These are phyloP conservation scores for Colletotrichum orchidophilum DNA, from an alignment of 2,329 filamentous ascomycete species.

Conservation along the genomic window DNA sequence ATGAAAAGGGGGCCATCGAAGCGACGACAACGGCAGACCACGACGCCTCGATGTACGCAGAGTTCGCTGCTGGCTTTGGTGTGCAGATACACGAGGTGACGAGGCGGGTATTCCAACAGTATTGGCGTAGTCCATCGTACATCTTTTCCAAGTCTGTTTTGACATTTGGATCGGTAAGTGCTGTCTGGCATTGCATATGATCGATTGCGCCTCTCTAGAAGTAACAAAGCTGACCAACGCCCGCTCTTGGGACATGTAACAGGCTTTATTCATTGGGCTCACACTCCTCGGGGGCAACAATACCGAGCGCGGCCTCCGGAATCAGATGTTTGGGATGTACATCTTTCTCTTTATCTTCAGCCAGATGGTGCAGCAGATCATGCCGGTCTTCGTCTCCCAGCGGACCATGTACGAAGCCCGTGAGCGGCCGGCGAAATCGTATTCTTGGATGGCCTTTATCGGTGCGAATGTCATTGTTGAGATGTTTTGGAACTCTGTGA, in stretches of 20 bases:
- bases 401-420: constrained; percentile 72
- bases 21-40: not conserved
- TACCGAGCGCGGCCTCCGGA: constrained; percentile 69
- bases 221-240: not conserved
- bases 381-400: constrained; percentile 74
- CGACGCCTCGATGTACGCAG: not conserved
- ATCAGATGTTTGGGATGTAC: constrained; percentile 73
- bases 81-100: constrained; percentile 69
- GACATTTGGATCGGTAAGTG: constrained; percentile 51
- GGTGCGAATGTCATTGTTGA: constrained; percentile 73
- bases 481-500: constrained; percentile 68
- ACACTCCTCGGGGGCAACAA: constrained; percentile 67
- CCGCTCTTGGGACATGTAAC: no score
- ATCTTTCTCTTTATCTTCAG: constrained; percentile 70
- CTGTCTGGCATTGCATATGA: no score
- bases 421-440: constrained; percentile 72
- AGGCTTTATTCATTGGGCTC: constrained; percentile 71
- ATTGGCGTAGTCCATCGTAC: constrained; percentile 80
- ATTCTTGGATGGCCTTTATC: constrained; percentile 75
- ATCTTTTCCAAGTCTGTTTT: constrained; percentile 76
- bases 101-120: constrained; percentile 76
- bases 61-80: constrained; percentile 73
- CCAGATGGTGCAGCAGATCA: constrained; percentile 54
- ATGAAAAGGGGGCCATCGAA: not conserved
- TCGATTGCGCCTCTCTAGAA: not conserved